Conservation (phyloP, 2,329 filamentous ascomycete species). For the Neodidymelliopsis sp. region DNA sequence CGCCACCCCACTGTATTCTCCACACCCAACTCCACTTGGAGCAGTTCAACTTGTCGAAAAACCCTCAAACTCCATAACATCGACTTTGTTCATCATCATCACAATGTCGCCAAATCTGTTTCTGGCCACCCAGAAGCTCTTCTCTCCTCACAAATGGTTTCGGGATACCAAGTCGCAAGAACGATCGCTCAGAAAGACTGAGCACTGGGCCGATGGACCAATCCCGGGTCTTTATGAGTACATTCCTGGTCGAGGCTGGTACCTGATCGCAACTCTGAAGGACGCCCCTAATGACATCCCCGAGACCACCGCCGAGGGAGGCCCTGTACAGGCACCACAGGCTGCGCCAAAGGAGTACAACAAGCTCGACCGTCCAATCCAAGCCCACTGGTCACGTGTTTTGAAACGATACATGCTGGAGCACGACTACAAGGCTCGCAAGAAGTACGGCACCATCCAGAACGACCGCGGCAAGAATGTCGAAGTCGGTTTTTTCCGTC, state of each 20-base stretch:
- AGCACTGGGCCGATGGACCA: slow-evolving; percentile 57
- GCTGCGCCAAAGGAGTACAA: slow-evolving; percentile 26
- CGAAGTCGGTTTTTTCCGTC: slow-evolving; percentile 56
- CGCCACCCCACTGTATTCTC: slow-evolving; percentile 17
- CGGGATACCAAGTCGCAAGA: slow-evolving; percentile 47
- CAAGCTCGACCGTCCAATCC: slow-evolving; percentile 43
- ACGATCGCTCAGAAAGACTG: slow-evolving; percentile 51
- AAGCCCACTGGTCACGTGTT: slow-evolving; percentile 58
- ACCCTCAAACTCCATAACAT: neutral
- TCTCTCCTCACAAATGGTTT: slow-evolving; percentile 61
- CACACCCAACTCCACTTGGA: slow-evolving; percentile 18
- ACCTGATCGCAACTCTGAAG: slow-evolving; percentile 54
- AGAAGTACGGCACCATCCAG: slow-evolving; percentile 52
- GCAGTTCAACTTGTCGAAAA: slow-evolving; percentile 1
- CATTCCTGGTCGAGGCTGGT: slow-evolving; percentile 59
- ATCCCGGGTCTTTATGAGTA: slow-evolving; percentile 59
- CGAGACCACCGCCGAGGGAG: slow-evolving; percentile 28
- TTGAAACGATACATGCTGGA: slow-evolving; percentile 59
- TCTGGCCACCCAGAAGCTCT: slow-evolving; percentile 57
- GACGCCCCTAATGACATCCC: slow-evolving; percentile 36
- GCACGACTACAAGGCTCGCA: slow-evolving; percentile 57
- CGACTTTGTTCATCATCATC: slow-evolving; percentile 16
- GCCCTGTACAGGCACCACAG: slow-evolving; percentile 18
- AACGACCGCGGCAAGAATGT: slow-evolving; percentile 49
- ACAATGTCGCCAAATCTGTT: slow-evolving; percentile 61